A percentile compares a stretch with the other conserved stretches of the same genome.
These are phyloP conservation scores for Phaeomoniella chlamydospora DNA, from an alignment of 2,329 filamentous ascomycete species.

Conservation along the genomic window DNA sequence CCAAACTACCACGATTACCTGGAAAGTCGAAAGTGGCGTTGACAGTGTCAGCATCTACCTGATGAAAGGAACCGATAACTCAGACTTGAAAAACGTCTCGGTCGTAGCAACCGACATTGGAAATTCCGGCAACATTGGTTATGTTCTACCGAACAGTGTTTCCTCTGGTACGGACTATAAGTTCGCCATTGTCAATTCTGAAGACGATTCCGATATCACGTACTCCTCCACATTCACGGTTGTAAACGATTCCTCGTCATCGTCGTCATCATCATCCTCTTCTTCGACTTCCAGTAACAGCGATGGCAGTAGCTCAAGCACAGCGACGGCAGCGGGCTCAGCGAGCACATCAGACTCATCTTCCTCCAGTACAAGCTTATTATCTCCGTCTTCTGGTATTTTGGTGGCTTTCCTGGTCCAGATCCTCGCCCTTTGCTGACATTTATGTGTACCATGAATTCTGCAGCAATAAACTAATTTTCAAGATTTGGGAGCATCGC, in stretches of 20 bases:
- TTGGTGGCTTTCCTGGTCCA: no score
- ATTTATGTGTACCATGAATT: no score
- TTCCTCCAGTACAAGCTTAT: no score
- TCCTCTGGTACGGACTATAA: not conserved
- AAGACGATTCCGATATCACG: not conserved
- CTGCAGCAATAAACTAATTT: no score
- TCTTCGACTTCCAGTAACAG: not conserved
- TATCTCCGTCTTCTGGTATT: no score
- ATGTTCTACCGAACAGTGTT: not conserved
- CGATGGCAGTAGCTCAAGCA: not conserved
- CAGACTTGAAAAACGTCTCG: not conserved
- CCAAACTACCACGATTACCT: not conserved
- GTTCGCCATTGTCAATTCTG: not conserved
- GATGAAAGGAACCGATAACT: not conserved
- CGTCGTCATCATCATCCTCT: not conserved
- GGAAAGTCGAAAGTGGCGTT: not conserved
- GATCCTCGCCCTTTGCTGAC: no score
- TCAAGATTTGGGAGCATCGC: no score
- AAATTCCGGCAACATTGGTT: not conserved
- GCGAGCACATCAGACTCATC: no score
- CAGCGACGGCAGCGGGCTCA: no score
- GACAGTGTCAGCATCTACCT: not conserved
- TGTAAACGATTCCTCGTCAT: not conserved
- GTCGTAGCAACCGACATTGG: not conserved
- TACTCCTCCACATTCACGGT: not conserved